Conservation (phyloP, 768 basidiomycete species). For the Candolleomyces efflorescens region DNA sequence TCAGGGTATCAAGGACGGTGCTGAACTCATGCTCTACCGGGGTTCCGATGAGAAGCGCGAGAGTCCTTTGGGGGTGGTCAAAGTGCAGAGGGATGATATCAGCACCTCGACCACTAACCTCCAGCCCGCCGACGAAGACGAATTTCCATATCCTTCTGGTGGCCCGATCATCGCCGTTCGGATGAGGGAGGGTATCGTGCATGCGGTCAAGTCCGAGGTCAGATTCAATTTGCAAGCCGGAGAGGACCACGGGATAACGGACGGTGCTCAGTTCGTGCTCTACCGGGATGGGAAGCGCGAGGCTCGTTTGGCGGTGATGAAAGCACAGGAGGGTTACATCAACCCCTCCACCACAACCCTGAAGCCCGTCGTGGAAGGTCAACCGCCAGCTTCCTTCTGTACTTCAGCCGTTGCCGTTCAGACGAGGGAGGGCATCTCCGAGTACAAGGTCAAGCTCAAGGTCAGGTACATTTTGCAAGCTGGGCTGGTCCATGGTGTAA, state of each 20-base stretch:
- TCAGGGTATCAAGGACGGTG: slow-evolving; percentile 26
- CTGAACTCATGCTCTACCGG: slow-evolving; percentile 19
- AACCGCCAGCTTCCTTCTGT: slow-evolving; percentile 8
- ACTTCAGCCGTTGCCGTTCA: slow-evolving; percentile 8
- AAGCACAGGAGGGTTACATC: slow-evolving; percentile 15
- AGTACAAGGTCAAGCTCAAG: slow-evolving; percentile 2
- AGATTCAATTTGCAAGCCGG: not conserved
- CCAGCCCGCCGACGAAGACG: too few relatives aligned
- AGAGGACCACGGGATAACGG: slow-evolving; percentile 23
- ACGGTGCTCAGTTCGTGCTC: slow-evolving; percentile 19
- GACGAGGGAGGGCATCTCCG: not conserved
- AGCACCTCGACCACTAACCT: slow-evolving; percentile 17
- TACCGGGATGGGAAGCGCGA: slow-evolving; percentile 16
- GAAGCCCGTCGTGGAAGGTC: not conserved
- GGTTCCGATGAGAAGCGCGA: slow-evolving; percentile 16
- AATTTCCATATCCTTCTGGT: too few relatives aligned
- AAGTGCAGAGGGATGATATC: slow-evolving; percentile 15
- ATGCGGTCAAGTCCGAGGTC: slow-evolving; percentile 1
- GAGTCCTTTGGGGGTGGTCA: slow-evolving; percentile 20
- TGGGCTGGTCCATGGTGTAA: slow-evolving; percentile 22
- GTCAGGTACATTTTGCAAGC: not conserved
- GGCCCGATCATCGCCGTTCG: too few relatives aligned
- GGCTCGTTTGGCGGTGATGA: slow-evolving; percentile 20
- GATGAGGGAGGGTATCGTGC: too few relatives aligned
- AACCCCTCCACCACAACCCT: slow-evolving; percentile 17